phyloP scores from a whole-genome alignment of 176 grass and related monocot genomes.

The Eremochloa ophiuroides region DNA sequence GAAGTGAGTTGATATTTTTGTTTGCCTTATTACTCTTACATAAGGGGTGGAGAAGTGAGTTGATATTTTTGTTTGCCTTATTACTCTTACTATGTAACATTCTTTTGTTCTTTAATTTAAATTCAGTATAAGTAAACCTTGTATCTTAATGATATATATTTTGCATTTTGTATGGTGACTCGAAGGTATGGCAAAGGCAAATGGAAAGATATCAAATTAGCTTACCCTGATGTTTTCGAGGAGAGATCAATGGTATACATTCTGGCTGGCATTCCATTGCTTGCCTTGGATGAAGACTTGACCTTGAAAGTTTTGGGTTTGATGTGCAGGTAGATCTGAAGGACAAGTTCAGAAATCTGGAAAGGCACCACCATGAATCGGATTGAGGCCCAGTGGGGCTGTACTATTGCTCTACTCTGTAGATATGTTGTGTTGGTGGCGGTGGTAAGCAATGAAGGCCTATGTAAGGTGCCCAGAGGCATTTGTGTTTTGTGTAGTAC shows the following conservation, averaged over 20 bases:
- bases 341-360: conserved; percentile 48
- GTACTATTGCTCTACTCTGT: background rate
- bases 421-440: background rate
- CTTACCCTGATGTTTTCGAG: conserved; percentile 35
- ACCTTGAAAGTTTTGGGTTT: background rate
- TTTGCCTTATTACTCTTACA: background rate
- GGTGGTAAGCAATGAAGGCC: background rate
- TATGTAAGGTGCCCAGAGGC: background rate
- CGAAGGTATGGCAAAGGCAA: conserved; percentile 39
- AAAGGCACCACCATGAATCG: background rate
- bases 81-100: too few relatives aligned
- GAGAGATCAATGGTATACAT: conserved; percentile 34
- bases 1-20: conserved; percentile 20
- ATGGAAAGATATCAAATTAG: conserved; percentile 50
- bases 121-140: background rate
- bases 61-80: too few relatives aligned
- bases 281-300: background rate
- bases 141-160: background rate
- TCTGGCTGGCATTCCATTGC: background rate
- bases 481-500: background rate
- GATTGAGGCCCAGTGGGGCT: background rate
- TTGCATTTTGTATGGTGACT: background rate
- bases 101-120: background rate
- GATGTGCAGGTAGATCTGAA: conserved; percentile 44
- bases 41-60: too few relatives aligned